Evolutionary conservation across 1,284 basidiomycete species (phyloP), one percentile per base, ranked within the genome.

Genomic region (Boletus sp.): DNA sequence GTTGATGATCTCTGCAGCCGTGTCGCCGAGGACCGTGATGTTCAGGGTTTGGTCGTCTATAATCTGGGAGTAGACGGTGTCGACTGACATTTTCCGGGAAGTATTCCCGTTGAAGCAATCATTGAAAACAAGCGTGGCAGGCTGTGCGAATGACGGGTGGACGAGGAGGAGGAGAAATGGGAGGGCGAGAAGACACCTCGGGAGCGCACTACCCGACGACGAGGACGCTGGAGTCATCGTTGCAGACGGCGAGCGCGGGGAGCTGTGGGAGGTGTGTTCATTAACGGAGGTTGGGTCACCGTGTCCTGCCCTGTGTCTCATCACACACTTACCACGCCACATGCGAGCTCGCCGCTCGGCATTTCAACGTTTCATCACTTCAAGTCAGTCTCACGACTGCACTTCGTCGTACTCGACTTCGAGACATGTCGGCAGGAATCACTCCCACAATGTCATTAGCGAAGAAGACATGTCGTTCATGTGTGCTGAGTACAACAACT

Each of bases 21-120:
- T 84, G 45, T 74, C 68, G 2, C 88, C 89, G 53, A 91, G 66
- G 46, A 89, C 76, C 2, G 86, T 88, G 63, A 91, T 75, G 67
- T 89, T 89, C 53, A 91, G 72, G 62, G 79, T 80, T 13, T 74
- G 72, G 43, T 79, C 77, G 24, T 82, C 73, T 5, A 87, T 76
- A 55, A 92, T 78, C 69, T 93, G 88, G 15, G 85, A 90, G 68
- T 89, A 93, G 46, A 94, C 85, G 27, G 80, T 80, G 55, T 83
- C 80, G 60, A 94, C 80, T 54, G 83, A 78, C 69, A 94, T 79
- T 69, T 87, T 87, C 68, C 80, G 78, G 42, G 78, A 74, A 20
- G 65, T 64, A 73, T 82, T 80, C 55, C 80, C 80, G 39, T 74
- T 65, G 72, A 84, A 89, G 74, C 86, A 90, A 69, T 89, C 85